A percentile compares a stretch with the other conserved stretches of the same genome.
Conservation (phyloP, 805 yeast genomes). For the Myxozyma geophila region DNA sequence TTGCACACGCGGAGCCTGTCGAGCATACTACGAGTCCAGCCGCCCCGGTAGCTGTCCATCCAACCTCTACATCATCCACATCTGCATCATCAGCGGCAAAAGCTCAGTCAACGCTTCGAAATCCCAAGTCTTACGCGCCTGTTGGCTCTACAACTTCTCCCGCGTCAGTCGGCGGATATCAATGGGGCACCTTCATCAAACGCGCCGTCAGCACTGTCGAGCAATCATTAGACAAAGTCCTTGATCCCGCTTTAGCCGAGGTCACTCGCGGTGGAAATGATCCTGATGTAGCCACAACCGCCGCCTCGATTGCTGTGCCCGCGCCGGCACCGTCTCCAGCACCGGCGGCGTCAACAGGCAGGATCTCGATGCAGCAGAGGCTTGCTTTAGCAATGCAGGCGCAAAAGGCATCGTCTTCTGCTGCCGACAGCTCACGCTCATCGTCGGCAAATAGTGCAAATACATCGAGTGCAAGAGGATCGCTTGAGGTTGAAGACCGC, state of each 20-base stretch:
- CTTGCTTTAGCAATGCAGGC: constrained; percentile 53
- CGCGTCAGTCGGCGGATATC: constrained; percentile 15
- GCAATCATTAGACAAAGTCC: constrained; percentile 48
- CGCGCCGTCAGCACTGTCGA: constrained; percentile 52
- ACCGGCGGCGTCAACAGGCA: constrained; percentile 44
- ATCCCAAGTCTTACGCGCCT: background rate
- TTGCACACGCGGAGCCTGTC: background rate
- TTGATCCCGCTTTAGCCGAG: constrained; percentile 34
- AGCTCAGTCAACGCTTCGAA: background rate
- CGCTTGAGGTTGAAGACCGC: constrained; percentile 1
- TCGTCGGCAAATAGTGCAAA: background rate
- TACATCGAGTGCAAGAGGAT: background rate
- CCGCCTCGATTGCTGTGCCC: constrained; percentile 2
- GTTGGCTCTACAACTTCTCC: background rate
- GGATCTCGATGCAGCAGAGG: constrained; percentile 77
- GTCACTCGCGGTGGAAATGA: background rate
- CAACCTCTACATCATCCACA: background rate
- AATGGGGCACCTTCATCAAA: constrained; percentile 45
- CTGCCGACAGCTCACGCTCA: background rate
- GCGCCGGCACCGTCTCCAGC: constrained; percentile 1
- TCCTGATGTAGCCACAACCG: background rate
- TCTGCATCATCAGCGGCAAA: background rate
- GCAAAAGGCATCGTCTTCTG: constrained; percentile 14
- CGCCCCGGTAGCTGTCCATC: background rate
- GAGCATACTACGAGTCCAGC: background rate